Evolutionary conservation across 1,139 yeast species (phyloP).

Genomic region (Sugiyamaella xylanicola): DNA sequence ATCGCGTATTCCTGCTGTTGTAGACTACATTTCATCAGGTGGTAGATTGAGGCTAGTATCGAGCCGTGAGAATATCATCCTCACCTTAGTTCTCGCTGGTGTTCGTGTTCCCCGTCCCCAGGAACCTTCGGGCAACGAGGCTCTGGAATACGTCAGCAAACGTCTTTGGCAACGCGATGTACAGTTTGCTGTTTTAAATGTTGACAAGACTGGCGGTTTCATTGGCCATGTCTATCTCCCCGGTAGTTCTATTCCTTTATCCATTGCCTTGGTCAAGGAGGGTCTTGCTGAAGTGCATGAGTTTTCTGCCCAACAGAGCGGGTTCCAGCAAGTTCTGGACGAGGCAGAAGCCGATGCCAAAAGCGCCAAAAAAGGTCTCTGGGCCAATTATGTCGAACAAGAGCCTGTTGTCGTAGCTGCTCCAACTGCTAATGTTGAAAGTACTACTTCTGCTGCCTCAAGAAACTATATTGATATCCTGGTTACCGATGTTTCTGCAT

Average conservation of each 20-base stretch:
- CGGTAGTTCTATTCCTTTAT: constrained; percentile 59
- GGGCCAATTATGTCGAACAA: constrained; percentile 56
- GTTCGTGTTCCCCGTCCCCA: constrained; percentile 51
- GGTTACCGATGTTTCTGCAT: constrained; percentile 55
- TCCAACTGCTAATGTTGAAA: constrained; percentile 21
- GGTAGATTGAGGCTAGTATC: constrained; percentile 67
- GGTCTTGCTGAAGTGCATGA: constrained; percentile 72
- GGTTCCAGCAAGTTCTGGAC: constrained; percentile 54
- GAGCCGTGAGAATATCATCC: constrained; percentile 70
- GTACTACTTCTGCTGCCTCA: constrained; percentile 24
- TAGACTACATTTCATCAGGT: constrained; percentile 69
- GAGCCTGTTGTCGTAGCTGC: constrained; percentile 37
- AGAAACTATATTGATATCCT: constrained; percentile 61
- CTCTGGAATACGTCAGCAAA: constrained; percentile 57
- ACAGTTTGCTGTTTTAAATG: constrained; percentile 65
- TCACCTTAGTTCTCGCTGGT: constrained; percentile 78
- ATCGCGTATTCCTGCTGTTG: constrained; percentile 64
- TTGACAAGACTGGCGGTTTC: constrained; percentile 80
- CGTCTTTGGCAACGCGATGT: constrained; percentile 72
- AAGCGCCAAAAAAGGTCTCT: constrained; percentile 58
- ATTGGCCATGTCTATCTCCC: constrained; percentile 68
- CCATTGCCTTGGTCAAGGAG: constrained; percentile 58
- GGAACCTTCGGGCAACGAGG: constrained; percentile 53
- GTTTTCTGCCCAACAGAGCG: constrained; percentile 61
- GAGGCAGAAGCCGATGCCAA: constrained; percentile 69